phyloP scores from a whole-genome alignment of 2,329 filamentous ascomycete genomes.

The Stromatinia cepivora region DNA sequence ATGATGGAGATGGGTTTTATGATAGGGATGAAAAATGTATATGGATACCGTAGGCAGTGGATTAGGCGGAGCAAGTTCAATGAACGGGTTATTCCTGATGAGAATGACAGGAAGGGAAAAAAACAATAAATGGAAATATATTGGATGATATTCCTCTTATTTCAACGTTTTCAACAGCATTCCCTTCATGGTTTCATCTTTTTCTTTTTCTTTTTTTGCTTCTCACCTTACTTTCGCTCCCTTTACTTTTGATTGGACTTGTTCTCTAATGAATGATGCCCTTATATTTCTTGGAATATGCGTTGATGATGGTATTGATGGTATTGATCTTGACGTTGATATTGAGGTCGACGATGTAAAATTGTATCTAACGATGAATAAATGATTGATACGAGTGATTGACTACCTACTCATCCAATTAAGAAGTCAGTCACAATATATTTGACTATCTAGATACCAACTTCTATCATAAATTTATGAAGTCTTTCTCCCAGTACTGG shows the following conservation, averaged over 20 bases:
- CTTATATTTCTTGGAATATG: neutral
- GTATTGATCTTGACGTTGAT: no score
- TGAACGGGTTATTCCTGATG: neutral
- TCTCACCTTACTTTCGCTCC: neutral
- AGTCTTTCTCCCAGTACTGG: neutral
- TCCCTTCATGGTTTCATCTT: no score
- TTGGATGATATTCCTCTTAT: neutral
- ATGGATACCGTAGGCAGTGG: neutral
- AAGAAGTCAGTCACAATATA: neutral
- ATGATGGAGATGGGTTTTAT: conserved; percentile 1
- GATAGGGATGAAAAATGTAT: neutral
- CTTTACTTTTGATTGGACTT: neutral
- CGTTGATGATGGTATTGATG: neutral
- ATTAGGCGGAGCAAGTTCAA: neutral
- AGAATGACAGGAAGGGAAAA: neutral
- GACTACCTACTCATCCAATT: neutral
- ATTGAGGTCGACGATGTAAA: neutral
- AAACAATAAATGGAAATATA: neutral
- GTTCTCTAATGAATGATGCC: neutral
- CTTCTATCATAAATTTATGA: neutral
- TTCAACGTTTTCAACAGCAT: neutral
- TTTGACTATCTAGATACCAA: neutral
- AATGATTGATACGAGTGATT: neutral
- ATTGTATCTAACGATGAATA: neutral
- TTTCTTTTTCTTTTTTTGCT: neutral